Evolutionary conservation across 768 basidiomycete genomes (phyloP), one percentile per base, ranked within the genome.

Genomic region (Mrakia gelida): DNA sequence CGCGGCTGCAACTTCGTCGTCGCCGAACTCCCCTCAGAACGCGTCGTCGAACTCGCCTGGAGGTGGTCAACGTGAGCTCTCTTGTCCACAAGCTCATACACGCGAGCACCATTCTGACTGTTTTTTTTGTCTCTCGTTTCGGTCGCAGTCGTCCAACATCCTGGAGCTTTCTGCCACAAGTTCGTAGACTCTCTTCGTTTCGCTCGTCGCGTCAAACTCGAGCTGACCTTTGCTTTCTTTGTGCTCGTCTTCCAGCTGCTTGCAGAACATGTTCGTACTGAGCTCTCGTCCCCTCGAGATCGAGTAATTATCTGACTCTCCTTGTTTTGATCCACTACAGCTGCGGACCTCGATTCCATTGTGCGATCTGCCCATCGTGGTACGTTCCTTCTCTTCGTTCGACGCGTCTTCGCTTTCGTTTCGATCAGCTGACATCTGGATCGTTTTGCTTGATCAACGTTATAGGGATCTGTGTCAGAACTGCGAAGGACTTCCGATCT

Each of bases 281-380:
- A 18, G 26, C 1, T 11, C 13, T 0, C 72, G 56, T 3, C 18
- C 32, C 21, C 43, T 71, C 43, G 43, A 1, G 2, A 34, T 21
- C 78, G 13, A 79, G 2, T 8, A 13, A 23, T 41, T 41, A 52
- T 41, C 15, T 23, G 30, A 49, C 59, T 45, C 18, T 72, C 34
- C 63, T 41, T 28, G n/a, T 52, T 73, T 77, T 56, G n/a, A 41
- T 68, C 30, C 81, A 95, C 83, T 85, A 92, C 90, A 91, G 80
- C 80, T 88, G 95, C 34, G 95, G 95, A 26, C 93, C 94, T 23
- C 89, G 93, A 6, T 97, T 94, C 84, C 95, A 94, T 81, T 98
- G 95, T 81, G 92, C 92, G 15, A 90, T 93, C 30, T 98, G 95
- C 82, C 89, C 91, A 59, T 89, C 90, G 86, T 94, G 49, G 92